Conservation (phyloP, 257 asterid species). For the Ehretia macrophylla region DNA sequence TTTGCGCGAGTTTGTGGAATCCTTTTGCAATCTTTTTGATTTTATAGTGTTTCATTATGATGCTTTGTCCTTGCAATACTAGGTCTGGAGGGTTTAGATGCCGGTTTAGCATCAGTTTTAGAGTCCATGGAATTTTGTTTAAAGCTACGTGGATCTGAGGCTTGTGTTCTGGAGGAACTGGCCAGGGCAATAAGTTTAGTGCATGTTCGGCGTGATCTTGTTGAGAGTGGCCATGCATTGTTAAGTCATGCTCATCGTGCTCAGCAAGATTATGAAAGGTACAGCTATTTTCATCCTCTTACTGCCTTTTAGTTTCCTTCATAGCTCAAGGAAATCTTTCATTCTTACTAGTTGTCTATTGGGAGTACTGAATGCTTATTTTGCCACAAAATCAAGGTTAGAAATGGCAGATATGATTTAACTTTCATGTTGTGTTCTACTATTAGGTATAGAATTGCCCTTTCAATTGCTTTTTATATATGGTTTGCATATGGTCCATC, state of each 20-base stretch:
- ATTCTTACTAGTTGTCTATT: no score
- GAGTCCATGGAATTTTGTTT: slow-evolving; percentile 95
- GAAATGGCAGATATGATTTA: no score
- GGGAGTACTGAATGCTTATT: no score
- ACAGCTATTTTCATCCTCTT: slow-evolving; percentile 2
- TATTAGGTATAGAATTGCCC: no score
- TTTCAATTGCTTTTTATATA: no score
- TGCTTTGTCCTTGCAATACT: not conserved
- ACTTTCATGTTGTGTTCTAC: no score
- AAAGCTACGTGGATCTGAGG: slow-evolving; percentile 97
- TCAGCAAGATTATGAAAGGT: slow-evolving; percentile 93
- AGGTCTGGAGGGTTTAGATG: slow-evolving; percentile 85
- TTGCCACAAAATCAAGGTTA: no score
- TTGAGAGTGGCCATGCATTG: slow-evolving; percentile 91
- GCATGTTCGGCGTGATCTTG: slow-evolving; percentile 82
- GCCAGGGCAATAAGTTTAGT: slow-evolving; percentile 87
- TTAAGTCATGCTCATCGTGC: slow-evolving; percentile 89
- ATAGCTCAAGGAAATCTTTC: no score
- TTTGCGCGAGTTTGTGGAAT: not conserved
- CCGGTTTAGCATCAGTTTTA: slow-evolving; percentile 85
- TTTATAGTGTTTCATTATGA: not conserved
- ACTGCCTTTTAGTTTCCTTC: no score
- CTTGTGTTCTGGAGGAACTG: slow-evolving; percentile 85
- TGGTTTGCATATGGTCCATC: no score
- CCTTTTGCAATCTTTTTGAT: slow-evolving; percentile 5